These are phyloP conservation scores for Immersiella caudata DNA, from an alignment of 495 filamentous ascomycete species.

Conservation along the genomic window DNA sequence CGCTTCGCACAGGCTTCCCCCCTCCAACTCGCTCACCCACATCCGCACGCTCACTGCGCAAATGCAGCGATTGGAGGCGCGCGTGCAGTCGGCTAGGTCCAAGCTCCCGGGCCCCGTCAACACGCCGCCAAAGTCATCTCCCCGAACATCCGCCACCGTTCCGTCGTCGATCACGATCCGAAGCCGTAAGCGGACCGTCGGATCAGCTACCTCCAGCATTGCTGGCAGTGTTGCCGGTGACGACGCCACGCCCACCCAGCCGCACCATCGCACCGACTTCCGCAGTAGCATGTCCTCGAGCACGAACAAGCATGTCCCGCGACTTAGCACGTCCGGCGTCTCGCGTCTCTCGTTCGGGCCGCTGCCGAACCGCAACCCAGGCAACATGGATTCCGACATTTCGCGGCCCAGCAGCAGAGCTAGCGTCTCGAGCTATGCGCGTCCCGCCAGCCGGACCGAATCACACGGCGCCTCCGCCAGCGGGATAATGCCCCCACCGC, in stretches of 20 bases:
- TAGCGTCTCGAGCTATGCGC: constrained; percentile 56
- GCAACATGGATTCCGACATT: constrained; percentile 37
- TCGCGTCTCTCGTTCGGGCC: constrained; percentile 58
- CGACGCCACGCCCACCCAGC: constrained; percentile 47
- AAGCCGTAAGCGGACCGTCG: constrained; percentile 67
- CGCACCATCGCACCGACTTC: constrained; percentile 33
- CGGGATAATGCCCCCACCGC: constrained; percentile 57
- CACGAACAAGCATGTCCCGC: constrained; percentile 51
- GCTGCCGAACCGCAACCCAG: constrained; percentile 50
- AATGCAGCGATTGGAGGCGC: constrained; percentile 92
- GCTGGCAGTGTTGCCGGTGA: constrained; percentile 49
- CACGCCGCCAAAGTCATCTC: constrained; percentile 81
- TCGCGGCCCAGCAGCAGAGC: constrained; percentile 65
- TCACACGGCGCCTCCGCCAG: constrained; percentile 27
- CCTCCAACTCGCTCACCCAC: constrained; percentile 87
- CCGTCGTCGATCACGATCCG: constrained; percentile 77
- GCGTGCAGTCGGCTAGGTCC: constrained; percentile 90
- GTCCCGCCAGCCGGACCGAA: constrained; percentile 53
- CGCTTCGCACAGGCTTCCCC: constrained; percentile 58
- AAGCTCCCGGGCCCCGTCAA: constrained; percentile 80
- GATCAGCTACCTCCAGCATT: constrained; percentile 60
- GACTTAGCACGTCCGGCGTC: constrained; percentile 57
- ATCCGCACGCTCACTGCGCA: constrained; percentile 91
- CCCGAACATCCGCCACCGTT: constrained; percentile 65
- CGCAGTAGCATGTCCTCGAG: constrained; percentile 42